Percentiles rank a stretch among this genome's conserved stretches.
Conservation (phyloP, 2,329 filamentous ascomycete genomes). For the Clonostachys rosea region DNA sequence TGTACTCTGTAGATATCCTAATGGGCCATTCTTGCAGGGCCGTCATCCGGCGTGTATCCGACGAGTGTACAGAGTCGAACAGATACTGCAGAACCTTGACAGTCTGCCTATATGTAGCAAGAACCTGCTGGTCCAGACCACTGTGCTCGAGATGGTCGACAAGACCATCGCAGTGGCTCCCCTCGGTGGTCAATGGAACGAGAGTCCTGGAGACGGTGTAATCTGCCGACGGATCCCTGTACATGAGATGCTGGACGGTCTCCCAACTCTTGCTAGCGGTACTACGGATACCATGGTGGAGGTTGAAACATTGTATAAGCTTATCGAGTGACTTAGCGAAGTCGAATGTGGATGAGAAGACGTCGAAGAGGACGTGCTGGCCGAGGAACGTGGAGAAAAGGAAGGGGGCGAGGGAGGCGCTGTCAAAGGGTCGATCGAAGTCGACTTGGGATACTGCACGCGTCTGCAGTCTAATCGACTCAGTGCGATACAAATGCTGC, state of each 20-base stretch:
- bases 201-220: not conserved
- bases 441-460: conserved; percentile 20
- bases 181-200: not conserved
- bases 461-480: conserved; percentile 24
- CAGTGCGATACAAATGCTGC: conserved; percentile 12
- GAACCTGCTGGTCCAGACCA: conserved; percentile 3
- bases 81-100: conserved; percentile 19
- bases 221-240: conserved; percentile 6
- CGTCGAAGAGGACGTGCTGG: conserved; percentile 34
- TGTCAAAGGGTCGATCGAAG: conserved; percentile 6
- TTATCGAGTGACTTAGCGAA: conserved; percentile 20
- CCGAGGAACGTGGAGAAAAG: conserved; percentile 25
- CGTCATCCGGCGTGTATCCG: conserved; percentile 11
- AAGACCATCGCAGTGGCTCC: not conserved
- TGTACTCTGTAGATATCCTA: conserved; percentile 15
- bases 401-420: conserved; percentile 18
- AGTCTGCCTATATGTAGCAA: conserved; percentile 10
- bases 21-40: conserved; percentile 4
- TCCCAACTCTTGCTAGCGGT: conserved; percentile 26
- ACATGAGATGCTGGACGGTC: conserved; percentile 16
- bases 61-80: conserved; percentile 13
- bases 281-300: conserved; percentile 27
- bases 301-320: conserved; percentile 18
- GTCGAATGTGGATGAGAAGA: conserved; percentile 19
- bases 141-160: conserved; percentile 11